These are phyloP conservation scores for Amesomyces nigricolor DNA, from an alignment of 2,329 filamentous ascomycete genomes.

Conservation along the genomic window DNA sequence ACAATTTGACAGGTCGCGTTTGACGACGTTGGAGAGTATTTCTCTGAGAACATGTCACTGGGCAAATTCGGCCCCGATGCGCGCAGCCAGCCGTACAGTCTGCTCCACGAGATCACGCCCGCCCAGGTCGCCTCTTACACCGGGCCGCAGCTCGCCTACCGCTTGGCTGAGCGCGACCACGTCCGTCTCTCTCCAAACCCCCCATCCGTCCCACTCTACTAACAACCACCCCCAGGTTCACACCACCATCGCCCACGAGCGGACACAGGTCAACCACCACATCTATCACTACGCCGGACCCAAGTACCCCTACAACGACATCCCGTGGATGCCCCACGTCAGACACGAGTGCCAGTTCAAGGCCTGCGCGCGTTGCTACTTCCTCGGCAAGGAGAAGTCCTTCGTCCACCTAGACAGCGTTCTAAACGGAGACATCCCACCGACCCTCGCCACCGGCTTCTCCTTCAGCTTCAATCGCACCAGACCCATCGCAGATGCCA, in stretches of 20 bases:
- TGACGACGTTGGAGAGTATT: constrained; percentile 32
- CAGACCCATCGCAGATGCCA: constrained; percentile 40
- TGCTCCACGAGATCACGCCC: constrained; percentile 41
- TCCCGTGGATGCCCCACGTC: constrained; percentile 25
- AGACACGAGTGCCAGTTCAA: constrained; percentile 45
- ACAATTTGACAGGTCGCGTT: constrained; percentile 29
- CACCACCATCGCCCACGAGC: constrained; percentile 28
- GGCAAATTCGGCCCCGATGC: constrained; percentile 38
- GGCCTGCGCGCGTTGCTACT: constrained; percentile 46
- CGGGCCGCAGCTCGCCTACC: constrained; percentile 40
- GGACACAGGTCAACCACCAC: background rate
- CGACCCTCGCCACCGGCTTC: constrained; percentile 46
- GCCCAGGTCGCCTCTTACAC: constrained; percentile 41
- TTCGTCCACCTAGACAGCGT: constrained; percentile 48
- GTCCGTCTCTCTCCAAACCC: constrained; percentile 31
- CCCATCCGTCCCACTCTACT: constrained; percentile 5
- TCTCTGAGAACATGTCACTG: constrained; percentile 32
- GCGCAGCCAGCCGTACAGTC: constrained; percentile 39
- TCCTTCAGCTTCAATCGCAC: constrained; percentile 43
- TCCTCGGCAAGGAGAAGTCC: constrained; percentile 38
- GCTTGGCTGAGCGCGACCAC: constrained; percentile 47
- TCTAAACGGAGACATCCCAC: constrained; percentile 43
- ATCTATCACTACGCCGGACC: background rate
- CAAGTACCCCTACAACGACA: constrained; percentile 18
- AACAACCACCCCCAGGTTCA: constrained; percentile 29